A percentile compares a stretch with the other conserved stretches of the same genome.
phyloP scores from a whole-genome alignment of 2,329 filamentous ascomycete genomes.

The Colletotrichum sp. region DNA sequence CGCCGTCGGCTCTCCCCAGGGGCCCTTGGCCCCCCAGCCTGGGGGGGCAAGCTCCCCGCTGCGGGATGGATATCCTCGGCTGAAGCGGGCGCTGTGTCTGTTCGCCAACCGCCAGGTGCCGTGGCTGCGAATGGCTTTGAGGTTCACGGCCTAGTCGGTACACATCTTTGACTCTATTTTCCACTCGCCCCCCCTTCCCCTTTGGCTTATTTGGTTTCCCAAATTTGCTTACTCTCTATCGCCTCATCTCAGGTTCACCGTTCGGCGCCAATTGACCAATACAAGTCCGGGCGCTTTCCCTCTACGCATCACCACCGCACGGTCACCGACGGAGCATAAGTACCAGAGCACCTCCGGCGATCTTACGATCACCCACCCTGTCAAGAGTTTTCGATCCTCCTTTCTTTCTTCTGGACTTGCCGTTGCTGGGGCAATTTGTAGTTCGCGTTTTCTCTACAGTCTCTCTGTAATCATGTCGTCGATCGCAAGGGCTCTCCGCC shows the following conservation, averaged over 20 bases:
- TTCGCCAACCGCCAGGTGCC: slow-evolving; percentile 14
- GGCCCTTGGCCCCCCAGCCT: not conserved
- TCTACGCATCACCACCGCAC: slow-evolving; percentile 1
- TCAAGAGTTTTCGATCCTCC: not conserved
- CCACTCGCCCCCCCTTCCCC: not conserved
- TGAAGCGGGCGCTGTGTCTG: slow-evolving; percentile 21
- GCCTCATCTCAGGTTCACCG: not conserved
- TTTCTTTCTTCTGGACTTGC: not conserved
- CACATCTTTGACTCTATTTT: slow-evolving; percentile 8
- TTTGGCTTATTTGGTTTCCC: not conserved
- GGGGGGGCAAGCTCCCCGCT: slow-evolving; percentile 3
- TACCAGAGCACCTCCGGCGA: slow-evolving; percentile 2
- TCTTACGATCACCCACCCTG: not conserved
- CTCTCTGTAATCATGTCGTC: slow-evolving; percentile 47
- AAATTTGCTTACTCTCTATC: not conserved
- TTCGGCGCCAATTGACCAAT: slow-evolving; percentile 6
- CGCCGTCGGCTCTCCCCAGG: slow-evolving; percentile 8
- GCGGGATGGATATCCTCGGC: slow-evolving; percentile 29
- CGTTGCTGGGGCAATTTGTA: not conserved
- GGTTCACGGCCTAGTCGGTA: slow-evolving; percentile 19
- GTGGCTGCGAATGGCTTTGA: slow-evolving; percentile 21
- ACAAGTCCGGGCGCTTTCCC: not conserved
- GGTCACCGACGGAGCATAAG: slow-evolving; percentile 9
- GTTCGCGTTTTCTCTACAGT: not conserved
- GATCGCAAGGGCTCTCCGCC: slow-evolving; percentile 55